phyloP scores from a whole-genome alignment of 805 yeast species.

The Barnettozyma sucrosica region DNA sequence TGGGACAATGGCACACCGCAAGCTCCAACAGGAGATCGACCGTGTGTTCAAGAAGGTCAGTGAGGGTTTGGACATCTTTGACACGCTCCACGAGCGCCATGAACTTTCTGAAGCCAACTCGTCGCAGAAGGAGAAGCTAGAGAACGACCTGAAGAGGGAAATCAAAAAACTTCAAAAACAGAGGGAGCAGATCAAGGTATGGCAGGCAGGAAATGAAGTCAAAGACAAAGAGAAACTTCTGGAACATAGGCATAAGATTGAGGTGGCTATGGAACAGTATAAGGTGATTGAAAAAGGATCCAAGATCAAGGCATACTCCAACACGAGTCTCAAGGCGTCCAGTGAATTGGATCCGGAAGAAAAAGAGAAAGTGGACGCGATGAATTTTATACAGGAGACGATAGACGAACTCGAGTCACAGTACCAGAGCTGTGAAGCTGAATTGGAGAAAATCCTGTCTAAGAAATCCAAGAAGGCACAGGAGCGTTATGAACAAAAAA shows the following conservation, averaged over 20 bases:
- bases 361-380: slow-evolving; percentile 67
- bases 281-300: slow-evolving; percentile 89
- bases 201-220: slow-evolving; percentile 86
- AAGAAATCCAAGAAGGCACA: slow-evolving; percentile 55
- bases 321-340: slow-evolving; percentile 77
- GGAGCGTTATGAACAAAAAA: slow-evolving; percentile 44
- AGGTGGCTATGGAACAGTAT: slow-evolving; percentile 87
- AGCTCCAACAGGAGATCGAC: slow-evolving; percentile 62
- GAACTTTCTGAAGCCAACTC: slow-evolving; percentile 64
- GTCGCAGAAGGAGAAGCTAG: slow-evolving; percentile 88
- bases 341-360: slow-evolving; percentile 67
- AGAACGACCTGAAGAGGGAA: slow-evolving; percentile 86
- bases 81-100: slow-evolving; percentile 78
- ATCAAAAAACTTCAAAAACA: slow-evolving; percentile 89
- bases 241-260: slow-evolving; percentile 68
- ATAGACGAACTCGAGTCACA: slow-evolving; percentile 80
- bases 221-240: slow-evolving; percentile 78
- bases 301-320: slow-evolving; percentile 89
- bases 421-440: slow-evolving; percentile 69
- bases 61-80: slow-evolving; percentile 85
- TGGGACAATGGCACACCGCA: slow-evolving; percentile 23
- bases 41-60: slow-evolving; percentile 82
- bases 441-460: slow-evolving; percentile 48
- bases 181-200: slow-evolving; percentile 90
- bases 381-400: slow-evolving; percentile 60